Evolutionary conservation across 2,329 filamentous ascomycete genomes (phyloP).

Genomic region (Colletotrichum destructivum): DNA sequence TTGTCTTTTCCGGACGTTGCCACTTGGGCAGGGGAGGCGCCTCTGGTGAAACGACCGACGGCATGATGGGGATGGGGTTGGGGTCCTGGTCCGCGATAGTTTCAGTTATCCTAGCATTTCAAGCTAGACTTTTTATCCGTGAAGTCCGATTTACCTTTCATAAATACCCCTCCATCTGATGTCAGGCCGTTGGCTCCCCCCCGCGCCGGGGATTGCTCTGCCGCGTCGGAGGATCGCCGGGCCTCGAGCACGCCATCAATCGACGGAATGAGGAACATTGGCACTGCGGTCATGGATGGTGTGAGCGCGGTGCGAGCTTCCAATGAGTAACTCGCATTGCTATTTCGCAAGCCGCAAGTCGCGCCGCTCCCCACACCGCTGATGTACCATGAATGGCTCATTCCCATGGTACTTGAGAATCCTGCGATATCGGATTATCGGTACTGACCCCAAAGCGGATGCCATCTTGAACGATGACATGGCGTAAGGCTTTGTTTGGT

Average conservation of each 20-base stretch:
- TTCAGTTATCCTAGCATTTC: too few species aligned
- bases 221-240: constrained; percentile 19
- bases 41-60: constrained; percentile 32
- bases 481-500: background rate
- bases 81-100: background rate
- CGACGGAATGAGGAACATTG: constrained; percentile 26
- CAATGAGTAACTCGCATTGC: background rate
- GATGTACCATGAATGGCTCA: background rate
- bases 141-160: background rate
- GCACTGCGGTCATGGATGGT: background rate
- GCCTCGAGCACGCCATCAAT: constrained; percentile 41
- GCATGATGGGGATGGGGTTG: constrained; percentile 24
- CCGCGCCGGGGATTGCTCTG: constrained; percentile 7
- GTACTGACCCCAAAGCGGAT: too few species aligned
- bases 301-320: background rate
- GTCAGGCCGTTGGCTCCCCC: constrained; percentile 12
- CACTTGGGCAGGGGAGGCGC: constrained; percentile 44
- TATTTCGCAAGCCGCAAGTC: background rate
- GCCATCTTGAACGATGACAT: background rate
- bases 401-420: background rate
- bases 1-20: constrained; percentile 50
- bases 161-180: constrained; percentile 37
- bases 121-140: too few species aligned
- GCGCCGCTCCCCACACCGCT: background rate
- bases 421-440: background rate